Percentiles rank a stretch among this genome's conserved stretches.
Conservation (phyloP, 1,284 basidiomycete genomes). For the Puccinia horiana region DNA sequence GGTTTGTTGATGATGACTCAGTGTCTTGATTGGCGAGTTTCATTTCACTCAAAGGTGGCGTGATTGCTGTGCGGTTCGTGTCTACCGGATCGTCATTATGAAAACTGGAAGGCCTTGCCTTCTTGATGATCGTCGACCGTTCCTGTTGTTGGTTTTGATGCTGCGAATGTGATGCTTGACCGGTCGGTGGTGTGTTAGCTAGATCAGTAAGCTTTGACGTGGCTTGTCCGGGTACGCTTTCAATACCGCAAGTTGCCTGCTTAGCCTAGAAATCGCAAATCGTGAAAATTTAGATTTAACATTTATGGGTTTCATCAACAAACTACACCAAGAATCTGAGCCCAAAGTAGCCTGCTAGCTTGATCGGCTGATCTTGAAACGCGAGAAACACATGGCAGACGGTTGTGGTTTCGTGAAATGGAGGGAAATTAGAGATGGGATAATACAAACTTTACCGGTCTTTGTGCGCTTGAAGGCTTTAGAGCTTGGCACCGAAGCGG, state of each 20-base stretch:
- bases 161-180: neutral
- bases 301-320: conserved; percentile 3
- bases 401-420: neutral
- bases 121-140: conserved; percentile 19
- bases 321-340: neutral
- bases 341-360: neutral
- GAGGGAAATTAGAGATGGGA: conserved; percentile 15
- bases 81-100: neutral
- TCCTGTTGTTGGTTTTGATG: conserved; percentile 24
- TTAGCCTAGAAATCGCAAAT: conserved; percentile 15
- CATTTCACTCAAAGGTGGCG: conserved; percentile 45
- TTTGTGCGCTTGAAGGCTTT: conserved; percentile 69
- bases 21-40: conserved; percentile 34
- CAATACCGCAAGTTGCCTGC: conserved; percentile 2
- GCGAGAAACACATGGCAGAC: neutral
- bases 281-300: conserved; percentile 4
- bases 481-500: conserved; percentile 59
- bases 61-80: conserved; percentile 23
- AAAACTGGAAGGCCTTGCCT: conserved; percentile 27
- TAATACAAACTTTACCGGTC: conserved; percentile 67
- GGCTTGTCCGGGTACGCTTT: neutral
- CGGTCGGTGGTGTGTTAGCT: neutral
- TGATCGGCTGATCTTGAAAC: neutral
- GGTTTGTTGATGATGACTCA: conserved; percentile 7
- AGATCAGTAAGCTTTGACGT: neutral